Percentiles rank a stretch among this genome's conserved stretches.
These are phyloP conservation scores for Globisporangium barbulae DNA, from an alignment of 352 stramenopile species.

Conservation along the genomic window DNA sequence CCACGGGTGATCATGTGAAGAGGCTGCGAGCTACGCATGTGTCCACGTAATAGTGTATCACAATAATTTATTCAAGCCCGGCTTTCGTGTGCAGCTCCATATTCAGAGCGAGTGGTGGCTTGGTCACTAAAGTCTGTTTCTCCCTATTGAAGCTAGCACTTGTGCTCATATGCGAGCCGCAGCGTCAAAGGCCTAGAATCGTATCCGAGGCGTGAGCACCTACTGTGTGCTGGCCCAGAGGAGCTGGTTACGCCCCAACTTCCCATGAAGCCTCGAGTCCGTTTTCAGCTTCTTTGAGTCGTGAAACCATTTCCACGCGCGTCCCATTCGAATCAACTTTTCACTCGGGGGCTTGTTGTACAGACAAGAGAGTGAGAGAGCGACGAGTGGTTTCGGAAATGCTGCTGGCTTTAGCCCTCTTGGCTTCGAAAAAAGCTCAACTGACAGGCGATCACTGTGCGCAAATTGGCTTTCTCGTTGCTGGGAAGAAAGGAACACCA, in stretches of 20 bases:
- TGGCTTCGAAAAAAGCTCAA: neutral
- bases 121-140: too few species aligned
- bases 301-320: neutral
- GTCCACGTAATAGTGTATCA: neutral
- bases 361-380: neutral
- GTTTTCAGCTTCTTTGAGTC: neutral
- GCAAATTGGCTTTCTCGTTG: too few species aligned
- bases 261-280: neutral
- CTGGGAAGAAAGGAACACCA: neutral
- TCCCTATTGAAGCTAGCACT: too few species aligned
- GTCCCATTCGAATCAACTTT: neutral
- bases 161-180: neutral
- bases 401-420: neutral
- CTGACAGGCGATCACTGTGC: neutral
- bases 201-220: neutral
- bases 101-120: too few species aligned
- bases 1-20: constrained; percentile 7
- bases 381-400: neutral
- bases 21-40: neutral
- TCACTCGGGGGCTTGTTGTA: neutral
- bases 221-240: neutral
- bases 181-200: neutral
- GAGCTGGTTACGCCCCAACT: neutral
- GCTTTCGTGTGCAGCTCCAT: neutral
- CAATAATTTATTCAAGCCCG: neutral